Evolutionary conservation across 257 asterid genomes (phyloP).

Genomic region (Primulina huaijiensis): DNA sequence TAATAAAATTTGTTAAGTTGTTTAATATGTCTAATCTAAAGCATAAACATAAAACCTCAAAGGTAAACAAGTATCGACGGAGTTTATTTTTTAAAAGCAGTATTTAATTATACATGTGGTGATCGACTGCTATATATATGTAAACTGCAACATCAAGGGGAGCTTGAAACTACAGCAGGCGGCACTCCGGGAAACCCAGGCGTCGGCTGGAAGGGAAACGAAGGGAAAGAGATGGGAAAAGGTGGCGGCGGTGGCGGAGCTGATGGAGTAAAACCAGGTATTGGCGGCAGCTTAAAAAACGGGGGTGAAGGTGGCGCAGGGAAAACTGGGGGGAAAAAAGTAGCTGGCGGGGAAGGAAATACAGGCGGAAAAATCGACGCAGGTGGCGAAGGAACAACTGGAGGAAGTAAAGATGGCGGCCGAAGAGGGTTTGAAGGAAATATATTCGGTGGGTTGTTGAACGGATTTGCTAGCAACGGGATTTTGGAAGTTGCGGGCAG

Average conservation of each 20-base stretch:
- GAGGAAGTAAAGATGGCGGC: slow-evolving; percentile 52
- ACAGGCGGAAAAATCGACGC: slow-evolving; percentile 29
- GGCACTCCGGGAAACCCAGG: slow-evolving; percentile 61
- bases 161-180: slow-evolving; percentile 32
- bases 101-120: not conserved
- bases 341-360: slow-evolving; percentile 36
- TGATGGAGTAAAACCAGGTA: slow-evolving; percentile 55
- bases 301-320: slow-evolving; percentile 51
- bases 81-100: not conserved
- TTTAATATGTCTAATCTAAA: too few relatives aligned
- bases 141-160: slow-evolving; percentile 24
- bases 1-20: not conserved
- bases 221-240: slow-evolving; percentile 45
- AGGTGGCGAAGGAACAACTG: slow-evolving; percentile 30
- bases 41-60: too few relatives aligned
- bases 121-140: not conserved
- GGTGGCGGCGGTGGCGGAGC: slow-evolving; percentile 47
- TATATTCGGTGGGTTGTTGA: slow-evolving; percentile 15
- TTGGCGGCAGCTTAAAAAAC: slow-evolving; percentile 34
- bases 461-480: slow-evolving; percentile 42
- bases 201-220: slow-evolving; percentile 51
- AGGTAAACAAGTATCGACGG: not conserved
- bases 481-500: slow-evolving; percentile 17
- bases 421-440: slow-evolving; percentile 42
- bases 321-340: slow-evolving; percentile 37